Base-by-base conservation (phyloP, 2,329 filamentous ascomycete genomes). In the Aureobasidium melanogenum region DNA sequence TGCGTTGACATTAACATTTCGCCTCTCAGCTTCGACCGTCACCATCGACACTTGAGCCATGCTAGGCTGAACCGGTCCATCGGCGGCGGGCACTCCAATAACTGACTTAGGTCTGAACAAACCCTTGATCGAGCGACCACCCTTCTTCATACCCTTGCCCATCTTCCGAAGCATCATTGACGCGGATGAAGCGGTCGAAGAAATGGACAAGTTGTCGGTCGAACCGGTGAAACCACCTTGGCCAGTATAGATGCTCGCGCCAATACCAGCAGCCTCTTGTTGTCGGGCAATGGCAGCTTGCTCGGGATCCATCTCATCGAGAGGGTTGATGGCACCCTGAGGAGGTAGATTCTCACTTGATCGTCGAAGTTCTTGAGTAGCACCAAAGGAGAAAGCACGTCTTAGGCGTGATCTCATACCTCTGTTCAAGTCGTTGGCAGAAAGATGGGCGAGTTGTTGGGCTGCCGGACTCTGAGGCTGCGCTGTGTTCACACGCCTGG, bases 101-200 rank as follows among this genome's bases (percentile, higher is more conserved):
- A 96, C 81, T 1, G 93, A 97, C 74, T 97, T 99, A 0, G 94
- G 93, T 64, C 94, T 83, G 78, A 99, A 99, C 8, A 99, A 80
- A 28, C 94, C 94, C 67, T 95, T 95, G 59, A 99, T 84, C 26
- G 92, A 97, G 51, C 92, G 84, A 19, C 88, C 88, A 56, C 91
- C 88, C 76, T 94, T 95, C 82, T 96, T 97, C 85, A 97, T 88
- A n/a, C 93, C 92, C 66, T 91, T 91, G 61, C 94, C 94, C 94
- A 99, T 99, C 79, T 99, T 99, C 58, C 94, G 86, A 66, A 99
- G 88, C 90, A 95, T 95, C 68, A 95, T 86, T 32, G 91, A 95
- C 36, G 90, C 90, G 22, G 90, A 95, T 7, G 91, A 95, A 22
- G 90, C 90, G 10, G 90, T 95, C 4, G 91, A 95, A 1, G 89